Conservation (phyloP, 2,329 filamentous ascomycete genomes). For the Zalaria sp. region DNA sequence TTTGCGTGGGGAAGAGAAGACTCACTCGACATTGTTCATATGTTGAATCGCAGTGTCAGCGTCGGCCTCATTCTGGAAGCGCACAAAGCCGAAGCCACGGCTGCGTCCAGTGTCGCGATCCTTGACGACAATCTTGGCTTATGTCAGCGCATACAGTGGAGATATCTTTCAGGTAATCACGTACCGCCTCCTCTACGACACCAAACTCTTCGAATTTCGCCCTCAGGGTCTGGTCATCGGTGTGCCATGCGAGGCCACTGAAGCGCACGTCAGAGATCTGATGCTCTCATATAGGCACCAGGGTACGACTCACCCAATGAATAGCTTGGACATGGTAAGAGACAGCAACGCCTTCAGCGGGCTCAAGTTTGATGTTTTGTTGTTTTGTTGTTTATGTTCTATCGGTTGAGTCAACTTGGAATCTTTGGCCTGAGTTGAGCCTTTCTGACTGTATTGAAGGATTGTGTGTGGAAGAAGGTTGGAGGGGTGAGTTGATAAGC, state of each 20-base stretch:
- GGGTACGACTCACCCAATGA: conserved; percentile 61
- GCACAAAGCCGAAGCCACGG: conserved; percentile 94
- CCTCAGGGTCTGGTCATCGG: conserved; percentile 73
- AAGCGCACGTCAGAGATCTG: not conserved
- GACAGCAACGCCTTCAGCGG: too few relatives aligned
- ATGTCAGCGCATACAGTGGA: conserved; percentile 5
- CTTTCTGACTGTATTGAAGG: too few relatives aligned
- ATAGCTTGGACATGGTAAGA: conserved; percentile 72
- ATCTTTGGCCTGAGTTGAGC: too few relatives aligned
- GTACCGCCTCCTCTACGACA: conserved; percentile 79
- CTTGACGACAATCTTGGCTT: conserved; percentile 76
- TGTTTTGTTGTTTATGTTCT: too few relatives aligned
- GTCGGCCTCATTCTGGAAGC: conserved; percentile 64
- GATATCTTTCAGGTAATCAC: not conserved
- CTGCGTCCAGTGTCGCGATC: conserved; percentile 93
- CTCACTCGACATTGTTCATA: conserved; percentile 88
- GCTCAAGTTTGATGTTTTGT: too few relatives aligned
- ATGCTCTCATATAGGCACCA: not conserved
- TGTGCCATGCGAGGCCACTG: conserved; percentile 97
- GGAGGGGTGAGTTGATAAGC: too few relatives aligned
- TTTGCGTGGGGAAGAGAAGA: not conserved
- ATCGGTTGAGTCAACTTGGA: too few relatives aligned
- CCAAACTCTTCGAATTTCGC: conserved; percentile 90
- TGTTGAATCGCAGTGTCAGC: conserved; percentile 60
- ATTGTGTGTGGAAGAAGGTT: too few relatives aligned